Conservation (phyloP, 139 green algal genomes). For the Micractinium sp. region DNA sequence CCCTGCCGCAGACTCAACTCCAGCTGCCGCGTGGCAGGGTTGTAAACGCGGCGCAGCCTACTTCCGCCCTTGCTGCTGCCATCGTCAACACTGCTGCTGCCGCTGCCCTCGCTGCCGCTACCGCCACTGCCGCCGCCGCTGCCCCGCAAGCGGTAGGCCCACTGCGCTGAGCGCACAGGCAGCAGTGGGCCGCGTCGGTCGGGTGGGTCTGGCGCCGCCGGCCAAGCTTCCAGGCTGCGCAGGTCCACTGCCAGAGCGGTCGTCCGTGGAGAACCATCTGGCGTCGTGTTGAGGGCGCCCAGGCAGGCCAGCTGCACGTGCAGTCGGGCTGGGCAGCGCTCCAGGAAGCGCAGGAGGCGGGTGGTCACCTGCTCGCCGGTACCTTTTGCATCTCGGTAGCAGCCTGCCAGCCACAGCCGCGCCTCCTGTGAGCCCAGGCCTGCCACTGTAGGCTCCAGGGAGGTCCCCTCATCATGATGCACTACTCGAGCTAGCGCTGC, state of each 20-base stretch:
- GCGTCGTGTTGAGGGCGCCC: neutral
- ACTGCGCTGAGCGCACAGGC: slow-evolving; percentile 5
- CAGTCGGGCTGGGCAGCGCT: neutral
- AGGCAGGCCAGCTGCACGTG: slow-evolving; percentile 17
- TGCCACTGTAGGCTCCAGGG: neutral
- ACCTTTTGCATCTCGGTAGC: slow-evolving; percentile 2
- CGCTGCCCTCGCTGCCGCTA: neutral
- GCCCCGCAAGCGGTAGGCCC: neutral
- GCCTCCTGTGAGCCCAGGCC: neutral
- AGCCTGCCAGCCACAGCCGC: slow-evolving; percentile 19
- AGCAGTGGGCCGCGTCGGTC: neutral
- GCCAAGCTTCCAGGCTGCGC: neutral
- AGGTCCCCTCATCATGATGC: slow-evolving; percentile 11
- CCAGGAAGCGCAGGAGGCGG: slow-evolving; percentile 16
- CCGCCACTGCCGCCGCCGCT: neutral
- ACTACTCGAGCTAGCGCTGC: slow-evolving; percentile 4
- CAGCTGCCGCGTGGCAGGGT: neutral
- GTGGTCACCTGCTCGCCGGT: neutral
- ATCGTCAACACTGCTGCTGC: neutral
- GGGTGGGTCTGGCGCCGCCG: neutral
- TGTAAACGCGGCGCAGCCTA: neutral
- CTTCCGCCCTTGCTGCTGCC: neutral
- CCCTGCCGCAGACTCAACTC: neutral
- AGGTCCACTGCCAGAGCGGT: slow-evolving; percentile 18
- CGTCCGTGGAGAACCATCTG: neutral